phyloP scores from a whole-genome alignment of 139 green algal species.

The Pseudopediastrum boryanum region DNA sequence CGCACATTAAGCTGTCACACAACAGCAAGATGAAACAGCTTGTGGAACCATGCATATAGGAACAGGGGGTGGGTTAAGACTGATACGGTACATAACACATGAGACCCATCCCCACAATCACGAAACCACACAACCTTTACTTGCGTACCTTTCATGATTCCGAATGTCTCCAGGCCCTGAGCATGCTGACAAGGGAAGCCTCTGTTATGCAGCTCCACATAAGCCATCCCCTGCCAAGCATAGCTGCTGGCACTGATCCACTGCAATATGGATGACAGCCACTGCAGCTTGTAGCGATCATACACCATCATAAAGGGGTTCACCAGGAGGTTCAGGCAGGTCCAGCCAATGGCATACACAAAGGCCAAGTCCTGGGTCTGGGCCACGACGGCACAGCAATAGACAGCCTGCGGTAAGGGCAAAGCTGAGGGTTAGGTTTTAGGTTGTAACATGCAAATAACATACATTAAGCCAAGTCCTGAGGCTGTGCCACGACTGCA shows the following conservation, averaged over 20 bases:
- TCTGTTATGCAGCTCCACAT: slow-evolving; percentile 6
- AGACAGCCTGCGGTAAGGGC: slow-evolving; percentile 30
- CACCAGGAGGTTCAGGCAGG: slow-evolving; percentile 61
- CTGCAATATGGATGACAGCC: slow-evolving; percentile 40
- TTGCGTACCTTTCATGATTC: slow-evolving; percentile 3
- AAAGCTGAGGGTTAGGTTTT: no score
- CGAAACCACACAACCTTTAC: no score
- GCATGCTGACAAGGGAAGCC: slow-evolving; percentile 9
- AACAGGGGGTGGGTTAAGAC: no score
- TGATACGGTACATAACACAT: no score
- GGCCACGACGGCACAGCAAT: slow-evolving; percentile 39
- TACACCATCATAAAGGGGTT: slow-evolving; percentile 50
- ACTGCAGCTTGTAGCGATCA: slow-evolving; percentile 4
- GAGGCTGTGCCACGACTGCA: no score
- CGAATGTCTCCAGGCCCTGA: background rate
- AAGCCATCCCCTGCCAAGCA: slow-evolving; percentile 36
- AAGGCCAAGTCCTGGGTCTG: slow-evolving; percentile 58
- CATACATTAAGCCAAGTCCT: no score
- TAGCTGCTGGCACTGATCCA: slow-evolving; percentile 59
- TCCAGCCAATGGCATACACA: slow-evolving; percentile 50
- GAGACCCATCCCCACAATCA: no score
- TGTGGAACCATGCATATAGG: no score
- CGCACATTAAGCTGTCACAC: no score
- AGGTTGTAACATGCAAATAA: no score
- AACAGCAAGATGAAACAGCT: no score